Percentiles rank a stretch among this genome's conserved stretches.
Conservation (phyloP, 768 basidiomycete genomes). For the Mycena maculata region DNA sequence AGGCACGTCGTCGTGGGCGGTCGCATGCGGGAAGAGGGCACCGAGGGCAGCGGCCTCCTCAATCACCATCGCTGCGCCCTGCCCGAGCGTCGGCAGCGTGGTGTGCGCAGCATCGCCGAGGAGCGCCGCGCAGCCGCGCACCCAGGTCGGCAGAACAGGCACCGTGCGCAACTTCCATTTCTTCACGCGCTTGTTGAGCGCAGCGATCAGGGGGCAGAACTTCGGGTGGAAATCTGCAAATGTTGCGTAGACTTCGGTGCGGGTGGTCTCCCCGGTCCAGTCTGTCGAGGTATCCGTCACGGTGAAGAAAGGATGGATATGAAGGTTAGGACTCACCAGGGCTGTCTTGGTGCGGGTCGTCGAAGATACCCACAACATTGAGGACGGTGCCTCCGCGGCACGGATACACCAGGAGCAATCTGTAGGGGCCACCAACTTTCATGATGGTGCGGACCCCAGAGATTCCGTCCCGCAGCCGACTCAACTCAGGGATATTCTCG, state of each 20-base stretch:
- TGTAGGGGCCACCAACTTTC: background rate
- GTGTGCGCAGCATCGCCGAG: conserved; percentile 33
- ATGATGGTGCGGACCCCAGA: conserved; percentile 1
- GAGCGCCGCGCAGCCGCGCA: conserved; percentile 6
- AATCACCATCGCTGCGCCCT: background rate
- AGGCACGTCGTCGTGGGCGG: background rate
- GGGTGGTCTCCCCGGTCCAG: background rate
- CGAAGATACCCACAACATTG: conserved; percentile 1
- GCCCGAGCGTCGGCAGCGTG: conserved; percentile 35
- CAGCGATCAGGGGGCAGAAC: background rate
- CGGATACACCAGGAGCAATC: conserved; percentile 9
- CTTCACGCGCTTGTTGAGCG: background rate
- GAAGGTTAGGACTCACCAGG: background rate
- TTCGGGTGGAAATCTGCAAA: conserved; percentile 2
- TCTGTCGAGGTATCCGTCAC: background rate
- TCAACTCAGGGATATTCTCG: background rate
- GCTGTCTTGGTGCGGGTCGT: conserved; percentile 9
- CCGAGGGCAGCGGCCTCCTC: background rate
- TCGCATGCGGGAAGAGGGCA: conserved; percentile 2
- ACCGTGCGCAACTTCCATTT: conserved; percentile 13
- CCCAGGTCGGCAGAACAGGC: conserved; percentile 9
- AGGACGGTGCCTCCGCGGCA: conserved; percentile 8
- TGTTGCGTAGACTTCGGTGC: background rate
- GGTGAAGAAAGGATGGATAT: background rate
- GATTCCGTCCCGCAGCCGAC: background rate